Evolutionary conservation across 768 basidiomycete species (phyloP).

Genomic region (Hericium erinaceus): DNA sequence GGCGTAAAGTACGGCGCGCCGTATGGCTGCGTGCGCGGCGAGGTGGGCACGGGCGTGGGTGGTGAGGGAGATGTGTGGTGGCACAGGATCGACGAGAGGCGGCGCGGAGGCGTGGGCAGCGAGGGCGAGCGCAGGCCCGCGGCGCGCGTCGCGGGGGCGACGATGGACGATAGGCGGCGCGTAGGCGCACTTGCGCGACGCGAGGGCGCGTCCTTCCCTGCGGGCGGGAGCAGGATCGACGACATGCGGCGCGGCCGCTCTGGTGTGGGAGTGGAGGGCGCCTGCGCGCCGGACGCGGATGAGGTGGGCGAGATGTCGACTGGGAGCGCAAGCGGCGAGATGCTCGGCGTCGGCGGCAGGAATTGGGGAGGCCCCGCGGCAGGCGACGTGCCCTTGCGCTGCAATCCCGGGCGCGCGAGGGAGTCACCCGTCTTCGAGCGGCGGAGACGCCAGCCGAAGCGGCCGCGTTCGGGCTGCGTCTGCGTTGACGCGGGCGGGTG

Average conservation of each 20-base stretch:
- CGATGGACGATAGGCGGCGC: neutral
- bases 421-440: neutral
- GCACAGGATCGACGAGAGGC: neutral
- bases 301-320: neutral
- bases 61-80: neutral
- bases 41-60: neutral
- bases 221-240: neutral
- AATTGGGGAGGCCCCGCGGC: no score
- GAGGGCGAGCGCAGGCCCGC: neutral
- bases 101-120: neutral
- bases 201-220: no score
- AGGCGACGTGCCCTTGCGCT: neutral
- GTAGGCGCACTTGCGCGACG: neutral
- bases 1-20: slow-evolving; percentile 13
- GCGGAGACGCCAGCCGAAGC: neutral
- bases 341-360: no score
- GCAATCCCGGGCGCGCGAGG: neutral
- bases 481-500: neutral
- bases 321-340: no score
- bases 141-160: neutral
- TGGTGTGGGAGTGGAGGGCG: neutral
- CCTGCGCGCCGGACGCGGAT: neutral
- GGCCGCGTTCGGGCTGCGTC: neutral
- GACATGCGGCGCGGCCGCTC: neutral
- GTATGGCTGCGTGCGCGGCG: slow-evolving; percentile 14